Conservation (phyloP, 306 rosid genomes). For the Pachyrhizus erosus region DNA sequence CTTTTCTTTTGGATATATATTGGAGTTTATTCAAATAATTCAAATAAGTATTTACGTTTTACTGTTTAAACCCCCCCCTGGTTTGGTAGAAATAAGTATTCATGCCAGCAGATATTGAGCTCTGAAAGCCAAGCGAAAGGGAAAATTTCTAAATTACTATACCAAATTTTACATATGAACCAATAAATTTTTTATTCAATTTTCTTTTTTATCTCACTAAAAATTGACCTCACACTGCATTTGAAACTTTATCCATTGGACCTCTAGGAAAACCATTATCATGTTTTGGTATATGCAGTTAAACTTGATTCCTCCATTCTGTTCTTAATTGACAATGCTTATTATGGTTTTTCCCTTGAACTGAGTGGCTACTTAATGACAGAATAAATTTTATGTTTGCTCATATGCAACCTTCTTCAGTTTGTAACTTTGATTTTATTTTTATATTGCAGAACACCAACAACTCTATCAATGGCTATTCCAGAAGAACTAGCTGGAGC, state of each 20-base stretch:
- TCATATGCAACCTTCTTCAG: not conserved
- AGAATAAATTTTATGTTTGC: conserved; percentile 22
- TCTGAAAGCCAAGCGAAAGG: not conserved
- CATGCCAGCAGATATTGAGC: conserved; percentile 4
- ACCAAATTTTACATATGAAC: not conserved
- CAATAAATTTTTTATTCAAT: not conserved
- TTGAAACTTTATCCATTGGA: not conserved
- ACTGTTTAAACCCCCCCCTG: not conserved
- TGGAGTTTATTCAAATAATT: not conserved
- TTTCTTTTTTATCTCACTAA: not conserved
- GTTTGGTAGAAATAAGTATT: conserved; percentile 11
- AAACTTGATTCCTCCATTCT: not conserved
- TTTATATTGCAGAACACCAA: conserved; percentile 70
- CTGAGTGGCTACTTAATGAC: not conserved
- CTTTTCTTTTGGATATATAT: conserved; percentile 10
- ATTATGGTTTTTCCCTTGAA: not conserved
- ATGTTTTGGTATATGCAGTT: conserved; percentile 1
- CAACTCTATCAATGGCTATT: conserved; percentile 70
- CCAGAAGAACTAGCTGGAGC: conserved; percentile 91
- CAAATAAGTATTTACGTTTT: not conserved
- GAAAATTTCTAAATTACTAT: not conserved
- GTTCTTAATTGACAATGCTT: not conserved
- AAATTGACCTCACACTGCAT: not conserved
- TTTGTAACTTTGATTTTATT: not conserved
- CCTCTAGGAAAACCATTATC: not conserved